Evolutionary conservation across 1,139 yeast species (phyloP).

Genomic region (Yamadazyma jaroonii): DNA sequence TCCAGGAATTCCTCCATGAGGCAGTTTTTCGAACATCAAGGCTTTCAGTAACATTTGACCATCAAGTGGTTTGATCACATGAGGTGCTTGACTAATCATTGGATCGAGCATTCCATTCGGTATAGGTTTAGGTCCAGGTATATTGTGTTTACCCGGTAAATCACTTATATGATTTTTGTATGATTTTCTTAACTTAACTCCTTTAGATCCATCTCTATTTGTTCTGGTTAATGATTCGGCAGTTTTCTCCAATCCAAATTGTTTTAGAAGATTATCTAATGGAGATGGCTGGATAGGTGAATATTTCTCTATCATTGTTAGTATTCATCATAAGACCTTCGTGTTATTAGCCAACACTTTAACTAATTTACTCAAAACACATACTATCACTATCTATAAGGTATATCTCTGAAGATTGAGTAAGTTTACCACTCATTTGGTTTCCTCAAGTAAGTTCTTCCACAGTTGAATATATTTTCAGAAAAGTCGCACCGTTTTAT

Average conservation of each 20-base stretch:
- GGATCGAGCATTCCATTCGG: slow-evolving; percentile 55
- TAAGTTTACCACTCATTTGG: background rate
- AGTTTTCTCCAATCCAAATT: slow-evolving; percentile 65
- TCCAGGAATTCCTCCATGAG: slow-evolving; percentile 74
- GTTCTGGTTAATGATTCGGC: slow-evolving; percentile 82
- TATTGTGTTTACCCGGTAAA: slow-evolving; percentile 75
- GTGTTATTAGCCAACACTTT: background rate
- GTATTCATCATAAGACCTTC: slow-evolving; percentile 1
- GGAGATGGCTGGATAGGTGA: slow-evolving; percentile 56
- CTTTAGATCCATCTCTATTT: slow-evolving; percentile 87
- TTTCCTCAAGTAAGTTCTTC: no score
- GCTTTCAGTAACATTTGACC: slow-evolving; percentile 48
- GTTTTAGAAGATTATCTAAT: slow-evolving; percentile 60
- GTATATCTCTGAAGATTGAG: slow-evolving; percentile 7
- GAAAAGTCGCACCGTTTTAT: slow-evolving; percentile 1
- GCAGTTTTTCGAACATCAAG: slow-evolving; percentile 64
- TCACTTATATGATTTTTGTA: slow-evolving; percentile 90
- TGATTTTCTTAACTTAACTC: slow-evolving; percentile 87
- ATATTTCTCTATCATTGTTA: slow-evolving; percentile 13
- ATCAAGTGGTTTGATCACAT: slow-evolving; percentile 49
- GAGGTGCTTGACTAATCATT: slow-evolving; percentile 35
- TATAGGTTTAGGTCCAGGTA: slow-evolving; percentile 55
- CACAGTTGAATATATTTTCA: background rate
- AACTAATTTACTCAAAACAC: slow-evolving; percentile 4
- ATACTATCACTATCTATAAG: slow-evolving; percentile 13